Conservation (phyloP, 2,329 filamentous ascomycete species). For the Aspergillus tanneri region DNA sequence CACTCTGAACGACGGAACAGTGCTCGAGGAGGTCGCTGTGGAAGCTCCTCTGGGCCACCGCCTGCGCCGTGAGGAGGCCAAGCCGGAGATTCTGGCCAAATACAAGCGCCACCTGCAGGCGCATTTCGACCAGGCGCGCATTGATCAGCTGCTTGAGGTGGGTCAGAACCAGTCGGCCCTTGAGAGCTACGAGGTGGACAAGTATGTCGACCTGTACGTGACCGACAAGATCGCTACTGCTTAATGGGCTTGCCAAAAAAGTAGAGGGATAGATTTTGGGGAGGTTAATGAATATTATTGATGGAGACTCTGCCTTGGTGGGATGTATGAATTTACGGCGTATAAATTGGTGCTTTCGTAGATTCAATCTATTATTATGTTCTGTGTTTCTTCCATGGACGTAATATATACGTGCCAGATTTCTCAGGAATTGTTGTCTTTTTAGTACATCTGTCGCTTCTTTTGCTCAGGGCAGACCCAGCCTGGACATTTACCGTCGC, state of each 20-base stretch:
- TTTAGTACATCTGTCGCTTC: too few relatives aligned
- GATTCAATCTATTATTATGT: too few relatives aligned
- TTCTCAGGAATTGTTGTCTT: too few relatives aligned
- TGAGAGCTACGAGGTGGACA: conserved; percentile 79
- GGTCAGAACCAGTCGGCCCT: conserved; percentile 72
- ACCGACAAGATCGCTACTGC: conserved; percentile 50
- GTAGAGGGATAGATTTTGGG: neutral
- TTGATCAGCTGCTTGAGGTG: conserved; percentile 79
- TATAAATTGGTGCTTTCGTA: too few relatives aligned
- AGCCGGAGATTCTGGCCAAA: conserved; percentile 94
- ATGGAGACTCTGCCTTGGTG: too few relatives aligned
- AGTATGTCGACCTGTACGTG: conserved; percentile 86
- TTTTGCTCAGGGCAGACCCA: too few relatives aligned
- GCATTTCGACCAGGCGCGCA: conserved; percentile 73
- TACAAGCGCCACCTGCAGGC: conserved; percentile 87
- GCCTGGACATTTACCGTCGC: too few relatives aligned
- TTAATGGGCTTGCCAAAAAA: conserved; percentile 14
- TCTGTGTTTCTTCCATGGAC: too few relatives aligned
- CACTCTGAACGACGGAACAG: conserved; percentile 88
- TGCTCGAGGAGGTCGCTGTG: conserved; percentile 85
- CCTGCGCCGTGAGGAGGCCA: conserved; percentile 88
- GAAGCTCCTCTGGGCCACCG: conserved; percentile 94
- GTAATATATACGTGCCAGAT: too few relatives aligned
- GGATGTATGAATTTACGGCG: too few relatives aligned
- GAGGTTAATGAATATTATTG: neutral